Evolutionary conservation across 805 yeast genomes (phyloP).

Genomic region (Candida odintsovae): DNA sequence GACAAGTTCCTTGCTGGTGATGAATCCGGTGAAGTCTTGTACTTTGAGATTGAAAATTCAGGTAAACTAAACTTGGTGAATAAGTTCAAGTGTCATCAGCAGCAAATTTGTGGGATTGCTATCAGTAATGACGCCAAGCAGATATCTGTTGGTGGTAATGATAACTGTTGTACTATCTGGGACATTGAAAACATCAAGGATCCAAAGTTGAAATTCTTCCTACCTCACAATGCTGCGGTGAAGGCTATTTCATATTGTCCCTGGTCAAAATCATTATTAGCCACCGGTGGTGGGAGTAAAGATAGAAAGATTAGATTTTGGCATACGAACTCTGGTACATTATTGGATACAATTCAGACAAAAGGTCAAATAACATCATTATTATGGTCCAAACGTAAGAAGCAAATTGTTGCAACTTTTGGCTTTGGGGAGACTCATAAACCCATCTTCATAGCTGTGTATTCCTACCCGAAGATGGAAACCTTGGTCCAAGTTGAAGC

Average conservation of each 20-base stretch:
- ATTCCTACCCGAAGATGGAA: slow-evolving; percentile 60
- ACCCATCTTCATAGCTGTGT: slow-evolving; percentile 52
- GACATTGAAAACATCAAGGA: slow-evolving; percentile 37
- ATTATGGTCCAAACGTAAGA: slow-evolving; percentile 61
- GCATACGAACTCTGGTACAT: slow-evolving; percentile 78
- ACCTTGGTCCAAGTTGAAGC: slow-evolving; percentile 44
- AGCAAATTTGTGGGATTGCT: slow-evolving; percentile 64
- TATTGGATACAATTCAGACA: slow-evolving; percentile 50
- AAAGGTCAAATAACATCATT: slow-evolving; percentile 75
- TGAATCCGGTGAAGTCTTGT: slow-evolving; percentile 52
- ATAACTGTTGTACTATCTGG: slow-evolving; percentile 78
- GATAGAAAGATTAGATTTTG: slow-evolving; percentile 80
- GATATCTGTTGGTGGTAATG: slow-evolving; percentile 80
- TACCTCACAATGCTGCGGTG: slow-evolving; percentile 80
- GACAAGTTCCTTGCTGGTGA: slow-evolving; percentile 54
- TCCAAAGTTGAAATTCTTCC: slow-evolving; percentile 41
- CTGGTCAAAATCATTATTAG: slow-evolving; percentile 74
- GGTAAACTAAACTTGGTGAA: slow-evolving; percentile 21
- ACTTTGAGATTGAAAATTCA: slow-evolving; percentile 24
- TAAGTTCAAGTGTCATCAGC: slow-evolving; percentile 42
- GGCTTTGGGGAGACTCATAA: slow-evolving; percentile 62
- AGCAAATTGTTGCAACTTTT: slow-evolving; percentile 71
- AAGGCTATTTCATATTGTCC: slow-evolving; percentile 90
- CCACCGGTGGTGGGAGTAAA: slow-evolving; percentile 87
- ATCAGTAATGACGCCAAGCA: slow-evolving; percentile 47